phyloP scores from a whole-genome alignment of 2,329 filamentous ascomycete species.

The Didymella keratinophila region DNA sequence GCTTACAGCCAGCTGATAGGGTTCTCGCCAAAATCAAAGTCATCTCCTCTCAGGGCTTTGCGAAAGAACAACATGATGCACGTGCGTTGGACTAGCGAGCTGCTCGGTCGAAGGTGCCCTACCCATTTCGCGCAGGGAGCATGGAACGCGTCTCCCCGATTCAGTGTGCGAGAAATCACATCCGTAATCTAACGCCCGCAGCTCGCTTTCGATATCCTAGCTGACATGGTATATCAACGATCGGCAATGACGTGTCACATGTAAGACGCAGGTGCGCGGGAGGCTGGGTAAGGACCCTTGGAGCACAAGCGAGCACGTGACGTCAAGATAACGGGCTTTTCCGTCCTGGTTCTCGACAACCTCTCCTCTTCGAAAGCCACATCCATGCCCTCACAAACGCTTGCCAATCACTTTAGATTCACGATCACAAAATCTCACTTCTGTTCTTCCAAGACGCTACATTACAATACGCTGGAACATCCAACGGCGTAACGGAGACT shows the following conservation, averaged over 20 bases:
- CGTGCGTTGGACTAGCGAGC: not conserved
- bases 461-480: no score
- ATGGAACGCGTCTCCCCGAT: not conserved
- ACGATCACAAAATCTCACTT: no score
- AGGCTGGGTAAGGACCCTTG: not conserved
- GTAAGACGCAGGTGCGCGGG: not conserved
- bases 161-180: no score
- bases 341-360: not conserved
- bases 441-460: no score
- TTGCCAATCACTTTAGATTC: no score
- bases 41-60: not conserved
- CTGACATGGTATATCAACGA: not conserved
- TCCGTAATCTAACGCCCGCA: not conserved
- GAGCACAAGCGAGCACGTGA: not conserved
- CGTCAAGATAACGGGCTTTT: not conserved
- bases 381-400: no score
- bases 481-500: no score
- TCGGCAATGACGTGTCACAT: not conserved
- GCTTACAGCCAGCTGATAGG: not conserved
- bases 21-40: no score
- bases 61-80: not conserved
- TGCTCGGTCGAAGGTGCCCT: not conserved
- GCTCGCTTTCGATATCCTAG: not conserved
- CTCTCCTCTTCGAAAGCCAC: no score
- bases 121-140: not conserved